Base-by-base conservation (phyloP, 2,329 filamentous ascomycete genomes). In the Monilinia laxa region DNA sequence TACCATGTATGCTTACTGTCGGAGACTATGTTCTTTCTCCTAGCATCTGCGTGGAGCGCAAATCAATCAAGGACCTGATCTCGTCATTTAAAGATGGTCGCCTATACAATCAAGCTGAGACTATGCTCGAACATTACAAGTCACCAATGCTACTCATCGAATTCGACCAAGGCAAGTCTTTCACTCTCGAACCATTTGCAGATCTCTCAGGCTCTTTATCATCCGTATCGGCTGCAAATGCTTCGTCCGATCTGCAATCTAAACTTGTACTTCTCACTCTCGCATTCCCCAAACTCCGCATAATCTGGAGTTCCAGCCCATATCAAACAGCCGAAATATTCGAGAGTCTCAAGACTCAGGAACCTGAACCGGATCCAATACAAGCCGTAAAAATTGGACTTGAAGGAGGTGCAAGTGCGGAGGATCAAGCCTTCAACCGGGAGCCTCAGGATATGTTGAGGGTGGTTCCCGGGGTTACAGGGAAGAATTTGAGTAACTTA, bases 261-360 rank as follows among this genome's bases (percentile, higher is more conserved):
- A 95, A 97, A 78, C 83, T 99, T 56, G 95, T 97, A 16, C 87
- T 98, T 55, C 84, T 99, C 25, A 97, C 93, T 0, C 85, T 99
- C 6, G 91, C 94, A 0, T 99, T 98, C 73, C 95, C 95, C 0
- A 87, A 87, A 28, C 84, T 99, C 59, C 90, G 92, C 71, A 90
- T 99, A 72, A 92, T 99, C 73, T 99, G 95, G 95, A 95, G 91
- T 11, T 91, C 87, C 11, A 93, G 90, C 14, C 94, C 95, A 0
- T 97, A 96, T 76, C 93, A 99, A 78, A 98, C 95, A 0, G 95
- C 95, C 1, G 93, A 98, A 80, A 98, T 99, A 69, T 98, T 99
- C 76, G 90, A 93, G 73, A 89, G 92, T 71, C 85, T 99, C 65
- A 99, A 99, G 81, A 90, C 92, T 71, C 90, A 93, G 73, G 90